Percentiles rank a stretch among this genome's conserved stretches.
Conservation (phyloP, 2,329 filamentous ascomycete genomes). For the Cadophora sp. region DNA sequence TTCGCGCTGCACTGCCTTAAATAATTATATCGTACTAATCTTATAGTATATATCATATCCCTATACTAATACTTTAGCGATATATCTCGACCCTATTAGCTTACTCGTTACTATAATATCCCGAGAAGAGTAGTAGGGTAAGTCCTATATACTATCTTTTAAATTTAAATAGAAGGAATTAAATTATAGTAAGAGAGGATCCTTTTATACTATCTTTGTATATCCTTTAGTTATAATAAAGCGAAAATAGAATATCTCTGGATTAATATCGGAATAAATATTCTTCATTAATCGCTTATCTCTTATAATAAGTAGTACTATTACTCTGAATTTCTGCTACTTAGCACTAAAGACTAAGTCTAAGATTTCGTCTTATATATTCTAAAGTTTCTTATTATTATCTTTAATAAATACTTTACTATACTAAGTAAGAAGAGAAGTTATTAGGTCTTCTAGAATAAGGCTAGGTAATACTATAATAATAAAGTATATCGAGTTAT, state of each 20-base stretch:
- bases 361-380: conserved; percentile 28
- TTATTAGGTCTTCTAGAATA: conserved; percentile 26
- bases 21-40: conserved; percentile 20
- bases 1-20: conserved; percentile 31
- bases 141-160: conserved; percentile 20
- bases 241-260: neutral
- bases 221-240: neutral
- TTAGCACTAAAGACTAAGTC: conserved; percentile 26
- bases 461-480: conserved; percentile 26
- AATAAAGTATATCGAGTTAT: conserved; percentile 27
- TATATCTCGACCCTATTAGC: conserved; percentile 27
- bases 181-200: conserved; percentile 18
- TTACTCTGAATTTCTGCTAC: conserved; percentile 25
- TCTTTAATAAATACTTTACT: conserved; percentile 25
- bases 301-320: conserved; percentile 24
- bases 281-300: conserved; percentile 18
- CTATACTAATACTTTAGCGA: conserved; percentile 26
- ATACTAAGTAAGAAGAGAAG: conserved; percentile 22
- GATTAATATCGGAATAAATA: conserved; percentile 17
- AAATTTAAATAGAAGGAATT: conserved; percentile 17
- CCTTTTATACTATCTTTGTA: conserved; percentile 15
- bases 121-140: conserved; percentile 27
- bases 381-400: conserved; percentile 27
- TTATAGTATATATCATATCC: conserved; percentile 31
- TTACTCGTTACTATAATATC: conserved; percentile 24